Conservation (phyloP, 495 filamentous ascomycete species). For the Daldinia decipiens region DNA sequence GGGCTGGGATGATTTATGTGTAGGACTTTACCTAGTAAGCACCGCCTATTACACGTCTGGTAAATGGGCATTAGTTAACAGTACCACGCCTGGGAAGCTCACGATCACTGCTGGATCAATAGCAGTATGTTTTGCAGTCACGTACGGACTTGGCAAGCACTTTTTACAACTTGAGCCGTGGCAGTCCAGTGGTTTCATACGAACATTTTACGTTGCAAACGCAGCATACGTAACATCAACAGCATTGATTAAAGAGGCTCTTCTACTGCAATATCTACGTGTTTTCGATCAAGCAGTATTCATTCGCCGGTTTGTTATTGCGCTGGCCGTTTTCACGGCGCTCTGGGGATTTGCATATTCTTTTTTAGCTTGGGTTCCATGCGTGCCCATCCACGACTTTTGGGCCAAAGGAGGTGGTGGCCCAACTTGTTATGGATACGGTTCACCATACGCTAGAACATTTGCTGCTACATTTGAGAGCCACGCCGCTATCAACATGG, state of each 20-base stretch:
- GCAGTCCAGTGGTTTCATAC: slow-evolving; percentile 32
- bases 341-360: slow-evolving; percentile 49
- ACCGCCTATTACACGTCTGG: neutral
- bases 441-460: slow-evolving; percentile 30
- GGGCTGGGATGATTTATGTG: slow-evolving; percentile 52
- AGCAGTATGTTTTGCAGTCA: slow-evolving; percentile 33
- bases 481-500: slow-evolving; percentile 49
- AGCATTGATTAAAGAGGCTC: slow-evolving; percentile 49
- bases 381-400: slow-evolving; percentile 40
- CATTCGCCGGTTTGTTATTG: slow-evolving; percentile 33
- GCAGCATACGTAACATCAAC: slow-evolving; percentile 46
- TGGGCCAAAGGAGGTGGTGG: slow-evolving; percentile 30
- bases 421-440: slow-evolving; percentile 45
- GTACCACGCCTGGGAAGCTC: slow-evolving; percentile 14
- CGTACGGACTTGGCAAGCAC: slow-evolving; percentile 45
- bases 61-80: slow-evolving; percentile 14
- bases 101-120: slow-evolving; percentile 41
- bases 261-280: slow-evolving; percentile 52
- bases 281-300: slow-evolving; percentile 40
- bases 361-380: slow-evolving; percentile 50
- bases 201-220: slow-evolving; percentile 48
- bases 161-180: slow-evolving; percentile 33
- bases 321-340: slow-evolving; percentile 38
- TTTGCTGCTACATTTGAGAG: slow-evolving; percentile 48
- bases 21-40: slow-evolving; percentile 46